A percentile compares a stretch with the other conserved stretches of the same genome.
phyloP scores from a whole-genome alignment of 2,329 filamentous ascomycete species.

The Aureobasidium leucospermi region DNA sequence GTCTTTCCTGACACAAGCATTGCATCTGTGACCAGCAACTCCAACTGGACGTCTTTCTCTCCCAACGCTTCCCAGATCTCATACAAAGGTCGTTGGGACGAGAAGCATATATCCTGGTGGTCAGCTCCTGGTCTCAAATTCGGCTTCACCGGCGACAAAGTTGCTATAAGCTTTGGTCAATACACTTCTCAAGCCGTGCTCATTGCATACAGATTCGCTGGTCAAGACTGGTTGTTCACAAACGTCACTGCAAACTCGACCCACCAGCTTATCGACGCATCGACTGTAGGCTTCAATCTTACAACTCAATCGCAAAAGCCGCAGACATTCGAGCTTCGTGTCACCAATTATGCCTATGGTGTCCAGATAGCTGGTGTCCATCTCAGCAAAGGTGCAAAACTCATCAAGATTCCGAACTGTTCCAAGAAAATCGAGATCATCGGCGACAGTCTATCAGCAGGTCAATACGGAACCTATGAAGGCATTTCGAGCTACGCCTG shows the following conservation, averaged over 20 bases:
- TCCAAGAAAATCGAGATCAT: slow-evolving; percentile 37
- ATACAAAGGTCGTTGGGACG: slow-evolving; percentile 58
- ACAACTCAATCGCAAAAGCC: slow-evolving; percentile 36
- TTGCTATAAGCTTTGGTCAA: slow-evolving; percentile 49
- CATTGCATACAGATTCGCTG: slow-evolving; percentile 51
- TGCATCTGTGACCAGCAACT: slow-evolving; percentile 25
- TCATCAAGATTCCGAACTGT: slow-evolving; percentile 38
- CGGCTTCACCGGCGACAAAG: slow-evolving; percentile 46
- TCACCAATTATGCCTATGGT: slow-evolving; percentile 55
- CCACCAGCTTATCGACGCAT: slow-evolving; percentile 46
- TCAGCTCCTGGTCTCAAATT: slow-evolving; percentile 47
- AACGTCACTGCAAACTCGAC: slow-evolving; percentile 52
- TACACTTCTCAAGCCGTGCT: slow-evolving; percentile 44
- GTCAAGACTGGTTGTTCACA: slow-evolving; percentile 54
- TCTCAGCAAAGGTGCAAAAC: slow-evolving; percentile 36
- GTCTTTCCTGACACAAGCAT: slow-evolving; percentile 35
- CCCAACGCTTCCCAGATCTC: slow-evolving; percentile 48
- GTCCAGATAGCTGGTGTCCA: slow-evolving; percentile 51
- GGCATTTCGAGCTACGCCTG: slow-evolving; percentile 51
- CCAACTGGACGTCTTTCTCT: slow-evolving; percentile 41
- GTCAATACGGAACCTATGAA: slow-evolving; percentile 54
- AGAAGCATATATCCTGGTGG: slow-evolving; percentile 48
- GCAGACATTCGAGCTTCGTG: slow-evolving; percentile 49
- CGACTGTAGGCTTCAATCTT: slow-evolving; percentile 39
- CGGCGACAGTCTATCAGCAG: slow-evolving; percentile 44